Conservation (phyloP, 2,329 filamentous ascomycete species). For the Botrytis byssoidea region DNA sequence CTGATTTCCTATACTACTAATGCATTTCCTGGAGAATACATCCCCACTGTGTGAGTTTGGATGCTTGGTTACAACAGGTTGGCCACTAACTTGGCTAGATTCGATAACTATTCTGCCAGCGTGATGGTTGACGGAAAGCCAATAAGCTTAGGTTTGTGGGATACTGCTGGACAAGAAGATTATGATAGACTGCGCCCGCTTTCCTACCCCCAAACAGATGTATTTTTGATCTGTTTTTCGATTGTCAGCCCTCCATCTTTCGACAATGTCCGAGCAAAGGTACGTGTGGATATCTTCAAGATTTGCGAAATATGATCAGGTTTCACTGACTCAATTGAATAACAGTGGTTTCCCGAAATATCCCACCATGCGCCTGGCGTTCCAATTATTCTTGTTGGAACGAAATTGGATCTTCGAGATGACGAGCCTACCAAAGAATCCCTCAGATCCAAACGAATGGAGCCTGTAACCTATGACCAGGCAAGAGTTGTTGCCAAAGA, state of each 20-base stretch:
- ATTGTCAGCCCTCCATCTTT: constrained; percentile 97
- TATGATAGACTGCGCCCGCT: constrained; percentile 93
- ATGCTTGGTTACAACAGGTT: background rate
- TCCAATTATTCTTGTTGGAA: constrained; percentile 94
- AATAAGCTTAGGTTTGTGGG: constrained; percentile 94
- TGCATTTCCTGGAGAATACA: constrained; percentile 99
- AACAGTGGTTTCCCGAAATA: constrained; percentile 94
- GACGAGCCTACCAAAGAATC: constrained; percentile 79
- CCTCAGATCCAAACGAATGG: constrained; percentile 89
- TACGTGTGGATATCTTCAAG: constrained; percentile 46
- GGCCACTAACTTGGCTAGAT: constrained; percentile 53
- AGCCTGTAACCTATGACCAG: constrained; percentile 93
- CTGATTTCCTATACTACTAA: constrained; percentile 99
- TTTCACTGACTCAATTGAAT: constrained; percentile 22
- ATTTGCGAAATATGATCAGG: background rate
- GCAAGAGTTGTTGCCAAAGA: constrained; percentile 87
- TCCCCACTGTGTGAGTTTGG: constrained; percentile 81
- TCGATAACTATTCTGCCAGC: constrained; percentile 98
- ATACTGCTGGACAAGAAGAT: constrained; percentile 98
- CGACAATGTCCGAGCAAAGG: constrained; percentile 98
- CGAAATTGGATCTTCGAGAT: constrained; percentile 93
- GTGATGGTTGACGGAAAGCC: constrained; percentile 99
- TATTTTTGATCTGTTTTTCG: constrained; percentile 97
- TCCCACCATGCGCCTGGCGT: constrained; percentile 94
- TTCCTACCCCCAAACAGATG: constrained; percentile 97